Conservation (phyloP, 768 basidiomycete species). For the Amanita pallidorosea region DNA sequence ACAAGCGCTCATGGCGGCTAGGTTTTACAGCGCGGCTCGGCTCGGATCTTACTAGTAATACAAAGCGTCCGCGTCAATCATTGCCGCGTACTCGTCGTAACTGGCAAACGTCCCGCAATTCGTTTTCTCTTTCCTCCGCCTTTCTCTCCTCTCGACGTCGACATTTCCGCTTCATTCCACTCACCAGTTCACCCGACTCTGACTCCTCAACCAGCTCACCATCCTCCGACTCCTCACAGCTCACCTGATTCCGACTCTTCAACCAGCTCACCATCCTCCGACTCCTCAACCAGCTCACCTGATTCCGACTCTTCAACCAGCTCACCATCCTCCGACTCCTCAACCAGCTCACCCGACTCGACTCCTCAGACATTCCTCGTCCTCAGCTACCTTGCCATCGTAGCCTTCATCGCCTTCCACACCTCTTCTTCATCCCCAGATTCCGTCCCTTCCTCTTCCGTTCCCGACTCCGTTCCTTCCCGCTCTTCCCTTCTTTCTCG, state of each 20-base stretch:
- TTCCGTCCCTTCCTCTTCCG: slow-evolving; percentile 20
- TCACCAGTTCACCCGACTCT: slow-evolving; percentile 36
- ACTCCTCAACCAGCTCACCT: slow-evolving; percentile 20
- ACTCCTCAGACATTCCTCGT: slow-evolving; percentile 34
- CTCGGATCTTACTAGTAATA: no score
- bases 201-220: slow-evolving; percentile 30
- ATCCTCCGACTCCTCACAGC: slow-evolving; percentile 35
- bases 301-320: slow-evolving; percentile 33
- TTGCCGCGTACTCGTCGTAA: slow-evolving; percentile 76
- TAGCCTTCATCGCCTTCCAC: slow-evolving; percentile 93
- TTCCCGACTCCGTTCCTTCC: slow-evolving; percentile 30
- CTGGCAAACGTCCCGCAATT: slow-evolving; percentile 70
- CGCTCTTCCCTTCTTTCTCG: slow-evolving; percentile 25
- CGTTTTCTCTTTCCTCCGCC: slow-evolving; percentile 58
- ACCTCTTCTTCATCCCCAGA: slow-evolving; percentile 40
- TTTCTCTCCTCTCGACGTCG: slow-evolving; percentile 21
- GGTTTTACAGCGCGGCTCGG: background rate
- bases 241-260: slow-evolving; percentile 21
- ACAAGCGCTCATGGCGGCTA: background rate
- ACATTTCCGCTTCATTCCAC: slow-evolving; percentile 35
- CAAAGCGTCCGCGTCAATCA: slow-evolving; percentile 49
- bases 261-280: slow-evolving; percentile 36
- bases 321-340: slow-evolving; percentile 29
- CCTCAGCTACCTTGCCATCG: slow-evolving; percentile 51
- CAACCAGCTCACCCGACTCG: slow-evolving; percentile 16